Evolutionary conservation across 495 filamentous ascomycete genomes (phyloP).

Genomic region (Friedmanniomyces simplex): DNA sequence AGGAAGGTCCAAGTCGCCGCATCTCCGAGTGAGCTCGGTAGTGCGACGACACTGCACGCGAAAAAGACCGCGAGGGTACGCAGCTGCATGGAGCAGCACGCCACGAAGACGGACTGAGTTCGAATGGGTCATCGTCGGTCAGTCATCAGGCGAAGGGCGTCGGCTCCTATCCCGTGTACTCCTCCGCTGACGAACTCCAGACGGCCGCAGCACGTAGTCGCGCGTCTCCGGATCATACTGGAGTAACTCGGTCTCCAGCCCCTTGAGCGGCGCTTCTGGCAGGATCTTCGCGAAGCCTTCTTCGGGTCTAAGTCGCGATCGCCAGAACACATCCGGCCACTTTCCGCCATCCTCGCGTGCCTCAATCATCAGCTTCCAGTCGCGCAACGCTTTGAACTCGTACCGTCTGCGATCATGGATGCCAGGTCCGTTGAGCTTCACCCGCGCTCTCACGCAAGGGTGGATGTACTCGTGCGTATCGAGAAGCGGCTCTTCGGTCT

Average conservation of each 20-base stretch:
- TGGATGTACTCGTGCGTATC: constrained; percentile 59
- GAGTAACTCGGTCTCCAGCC: constrained; percentile 28
- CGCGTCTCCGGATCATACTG: constrained; percentile 26
- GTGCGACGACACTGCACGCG: not conserved
- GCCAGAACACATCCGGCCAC: constrained; percentile 29
- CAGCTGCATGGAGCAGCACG: too few species aligned
- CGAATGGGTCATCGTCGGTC: not conserved
- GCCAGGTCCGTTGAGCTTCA: constrained; percentile 45
- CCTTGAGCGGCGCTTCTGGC: constrained; percentile 31
- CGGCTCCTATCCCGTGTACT: constrained; percentile 2
- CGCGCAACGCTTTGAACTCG: constrained; percentile 41
- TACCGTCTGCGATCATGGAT: constrained; percentile 46
- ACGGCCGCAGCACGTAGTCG: constrained; percentile 28
- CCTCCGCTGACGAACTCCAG: constrained; percentile 16
- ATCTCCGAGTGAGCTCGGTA: not conserved
- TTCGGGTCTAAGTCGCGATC: constrained; percentile 15
- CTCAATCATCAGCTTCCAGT: constrained; percentile 36
- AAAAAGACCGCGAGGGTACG: not conserved
- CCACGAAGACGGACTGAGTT: too few species aligned
- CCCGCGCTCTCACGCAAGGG: constrained; percentile 47
- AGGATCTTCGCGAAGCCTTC: constrained; percentile 22
- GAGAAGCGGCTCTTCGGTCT: constrained; percentile 37
- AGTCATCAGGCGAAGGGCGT: not conserved
- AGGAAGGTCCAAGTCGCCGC: not conserved
- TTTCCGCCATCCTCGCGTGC: constrained; percentile 13